Base-by-base conservation (phyloP, 23 red algal species). In the Agarophyton chilense region DNA sequence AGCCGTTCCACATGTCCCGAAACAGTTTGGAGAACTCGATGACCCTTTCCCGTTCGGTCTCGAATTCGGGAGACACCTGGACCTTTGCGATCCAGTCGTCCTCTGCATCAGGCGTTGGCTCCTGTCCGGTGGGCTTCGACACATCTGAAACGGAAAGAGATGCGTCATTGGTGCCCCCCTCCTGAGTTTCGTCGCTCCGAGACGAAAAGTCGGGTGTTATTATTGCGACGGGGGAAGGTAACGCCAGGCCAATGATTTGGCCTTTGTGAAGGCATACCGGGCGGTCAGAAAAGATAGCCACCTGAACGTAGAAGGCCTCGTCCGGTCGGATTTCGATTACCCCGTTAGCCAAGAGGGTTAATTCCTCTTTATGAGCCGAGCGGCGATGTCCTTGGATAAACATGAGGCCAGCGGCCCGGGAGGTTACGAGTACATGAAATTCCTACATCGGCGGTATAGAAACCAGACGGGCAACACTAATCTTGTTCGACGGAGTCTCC, bases 1-100 rank as follows among this genome's bases (percentile, higher is more conserved):
- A n/a, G 53, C 51, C 78, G 54, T 49, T 25, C 78, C 78, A 82
- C 52, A 82, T 82, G 26, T 2, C 47, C 25, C 1, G 51, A 52
- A 82, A 82, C 60, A 25, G 19, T 22, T 28, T 29, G 29, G 2
- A 41, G 0, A 82, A 41, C 36, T 58, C 67, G 31, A 73, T 35
- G 21, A 73, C 34, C 31, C 35, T 47, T 6, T 5, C 6, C 67
- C 10, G 34, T 41, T 73, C 36, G 67, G 67, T 10, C 35, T 34
- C 67, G 67, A 34, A 35, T 39, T 73, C 36, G 31, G 67, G 12
- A 21, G 9, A 7, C 21, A 73, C 9, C 35, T 73, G 67, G 12
- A 73, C 4, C 8, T 73, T 41, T 8, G 5, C 4, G 21, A 47
- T n/a, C 31, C 31, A 34, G 35, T 41, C 36, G 67, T n/a, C 31